Evolutionary conservation across 768 basidiomycete species (phyloP).

Genomic region (Chlorophyllum brunneum): DNA sequence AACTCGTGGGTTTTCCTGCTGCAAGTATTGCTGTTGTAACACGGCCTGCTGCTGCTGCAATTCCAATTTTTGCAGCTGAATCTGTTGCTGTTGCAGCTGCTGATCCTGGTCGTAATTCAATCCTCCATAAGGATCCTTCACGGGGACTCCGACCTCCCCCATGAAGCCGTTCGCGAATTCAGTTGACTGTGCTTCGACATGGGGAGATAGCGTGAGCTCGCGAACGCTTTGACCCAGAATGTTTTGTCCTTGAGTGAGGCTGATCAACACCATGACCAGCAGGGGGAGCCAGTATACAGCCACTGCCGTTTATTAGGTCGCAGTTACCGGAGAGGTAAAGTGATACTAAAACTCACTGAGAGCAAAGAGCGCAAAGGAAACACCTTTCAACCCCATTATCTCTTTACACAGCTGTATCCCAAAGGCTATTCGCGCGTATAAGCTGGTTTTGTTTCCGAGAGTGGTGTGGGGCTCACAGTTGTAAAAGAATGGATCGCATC

Average conservation of each 20-base stretch:
- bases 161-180: background rate
- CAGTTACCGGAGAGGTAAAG: too few relatives aligned
- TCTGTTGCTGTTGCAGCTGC: constrained; percentile 1
- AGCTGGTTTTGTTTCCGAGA: too few relatives aligned
- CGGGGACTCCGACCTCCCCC: background rate
- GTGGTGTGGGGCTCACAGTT: background rate
- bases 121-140: background rate
- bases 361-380: background rate
- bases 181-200: background rate
- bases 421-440: too few relatives aligned
- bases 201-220: background rate
- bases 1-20: background rate
- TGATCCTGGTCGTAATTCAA: background rate
- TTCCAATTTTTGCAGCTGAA: background rate
- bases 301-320: too few relatives aligned
- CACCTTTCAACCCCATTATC: background rate
- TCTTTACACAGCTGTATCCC: background rate
- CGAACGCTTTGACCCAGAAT: background rate
- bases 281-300: constrained; percentile 2
- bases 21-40: background rate
- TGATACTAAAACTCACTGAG: too few relatives aligned
- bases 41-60: background rate
- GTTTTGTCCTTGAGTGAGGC: constrained; percentile 2
- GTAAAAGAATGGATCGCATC: background rate
- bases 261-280: background rate